Conservation (phyloP, 306 rosid genomes). For the Erythrophleum fordii region DNA sequence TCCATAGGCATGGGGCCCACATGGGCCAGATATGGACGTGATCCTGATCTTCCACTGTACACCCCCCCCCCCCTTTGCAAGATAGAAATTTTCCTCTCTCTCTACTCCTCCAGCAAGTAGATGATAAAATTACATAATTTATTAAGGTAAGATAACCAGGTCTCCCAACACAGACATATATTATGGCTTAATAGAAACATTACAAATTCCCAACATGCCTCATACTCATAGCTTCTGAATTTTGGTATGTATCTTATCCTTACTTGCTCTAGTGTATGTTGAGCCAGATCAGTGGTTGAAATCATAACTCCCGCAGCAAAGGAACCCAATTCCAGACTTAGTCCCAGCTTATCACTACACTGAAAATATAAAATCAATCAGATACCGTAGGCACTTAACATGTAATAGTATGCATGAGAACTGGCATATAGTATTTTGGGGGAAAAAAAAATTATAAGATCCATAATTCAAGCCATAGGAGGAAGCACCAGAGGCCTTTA, state of each 20-base stretch:
- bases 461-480: conserved; percentile 28
- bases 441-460: background rate
- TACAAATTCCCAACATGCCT: background rate
- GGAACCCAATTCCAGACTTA: conserved; percentile 95
- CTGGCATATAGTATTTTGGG: background rate
- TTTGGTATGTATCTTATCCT: conserved; percentile 34
- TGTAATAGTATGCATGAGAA: conserved; percentile 30
- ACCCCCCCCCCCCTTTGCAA: no score
- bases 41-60: background rate
- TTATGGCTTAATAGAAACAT: background rate
- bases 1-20: background rate
- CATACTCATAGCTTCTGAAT: background rate
- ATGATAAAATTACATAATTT: conserved; percentile 20
- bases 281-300: conserved; percentile 95
- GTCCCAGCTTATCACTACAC: conserved; percentile 98
- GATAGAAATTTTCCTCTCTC: no score
- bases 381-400: conserved; percentile 20
- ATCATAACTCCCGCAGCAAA: conserved; percentile 99
- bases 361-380: conserved; percentile 56
- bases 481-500: conserved; percentile 11
- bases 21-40: background rate
- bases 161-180: background rate
- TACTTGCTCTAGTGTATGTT: conserved; percentile 97
- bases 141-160: background rate
- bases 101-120: conserved; percentile 6